Conservation (phyloP, 257 asterid genomes). For the Fraxinus quadrangulata region DNA sequence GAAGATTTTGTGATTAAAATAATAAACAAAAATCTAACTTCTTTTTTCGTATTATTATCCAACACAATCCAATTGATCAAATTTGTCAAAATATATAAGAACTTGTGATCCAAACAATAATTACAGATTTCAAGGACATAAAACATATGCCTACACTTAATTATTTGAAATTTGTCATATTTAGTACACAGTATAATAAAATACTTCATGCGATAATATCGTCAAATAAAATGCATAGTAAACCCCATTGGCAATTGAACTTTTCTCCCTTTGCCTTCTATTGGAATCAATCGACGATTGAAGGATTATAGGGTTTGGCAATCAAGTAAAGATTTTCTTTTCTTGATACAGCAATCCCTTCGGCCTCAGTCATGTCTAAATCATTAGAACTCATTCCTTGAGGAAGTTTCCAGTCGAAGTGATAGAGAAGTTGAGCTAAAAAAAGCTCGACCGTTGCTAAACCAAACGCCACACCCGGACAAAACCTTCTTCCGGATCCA, state of each 20-base stretch:
- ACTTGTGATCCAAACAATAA: neutral
- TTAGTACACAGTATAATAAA: too few species aligned
- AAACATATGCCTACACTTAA: neutral
- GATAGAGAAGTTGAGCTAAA: slow-evolving; percentile 17
- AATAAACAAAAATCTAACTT: too few species aligned
- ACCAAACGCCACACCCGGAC: slow-evolving; percentile 17
- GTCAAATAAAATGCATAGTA: neutral
- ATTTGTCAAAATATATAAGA: neutral
- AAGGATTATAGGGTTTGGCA: slow-evolving; percentile 2
- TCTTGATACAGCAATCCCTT: slow-evolving; percentile 2
- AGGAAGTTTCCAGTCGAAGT: slow-evolving; percentile 22
- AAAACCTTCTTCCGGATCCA: slow-evolving; percentile 17
- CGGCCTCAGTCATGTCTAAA: slow-evolving; percentile 9
- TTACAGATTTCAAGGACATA: neutral
- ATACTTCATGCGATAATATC: too few species aligned
- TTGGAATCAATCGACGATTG: neutral
- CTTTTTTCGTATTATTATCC: too few species aligned
- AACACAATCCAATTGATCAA: neutral
- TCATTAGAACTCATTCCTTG: neutral
- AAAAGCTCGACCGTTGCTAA: neutral
- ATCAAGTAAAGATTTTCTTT: slow-evolving; percentile 12
- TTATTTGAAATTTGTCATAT: neutral
- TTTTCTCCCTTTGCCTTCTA: neutral
- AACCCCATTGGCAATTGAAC: neutral
- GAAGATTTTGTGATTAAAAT: too few species aligned